Evolutionary conservation across 192 early-diverging fungal genomes (phyloP).

Genomic region (Entomortierella chlamydospora): DNA sequence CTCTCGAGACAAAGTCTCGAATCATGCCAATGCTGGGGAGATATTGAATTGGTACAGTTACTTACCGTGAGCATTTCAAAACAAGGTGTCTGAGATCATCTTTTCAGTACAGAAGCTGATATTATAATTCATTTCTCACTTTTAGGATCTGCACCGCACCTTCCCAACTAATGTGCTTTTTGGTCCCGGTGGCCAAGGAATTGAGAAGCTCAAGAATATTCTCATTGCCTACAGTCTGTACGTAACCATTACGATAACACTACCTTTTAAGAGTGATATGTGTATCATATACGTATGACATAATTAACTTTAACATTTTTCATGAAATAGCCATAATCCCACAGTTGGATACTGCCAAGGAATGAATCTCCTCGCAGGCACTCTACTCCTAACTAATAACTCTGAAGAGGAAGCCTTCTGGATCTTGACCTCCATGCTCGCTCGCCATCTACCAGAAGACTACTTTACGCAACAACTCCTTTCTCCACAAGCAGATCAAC

Average conservation of each 20-base stretch:
- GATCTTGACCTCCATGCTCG: constrained; percentile 60
- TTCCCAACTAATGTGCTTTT: constrained; percentile 53
- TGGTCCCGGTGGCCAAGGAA: constrained; percentile 47
- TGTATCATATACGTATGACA: not conserved
- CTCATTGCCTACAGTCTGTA: constrained; percentile 52
- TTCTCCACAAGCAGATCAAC: constrained; percentile 64
- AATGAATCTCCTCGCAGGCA: constrained; percentile 67
- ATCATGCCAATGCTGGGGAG: constrained; percentile 41
- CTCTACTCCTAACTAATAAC: constrained; percentile 60
- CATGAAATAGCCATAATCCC: constrained; percentile 42
- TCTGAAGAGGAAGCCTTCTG: constrained; percentile 57
- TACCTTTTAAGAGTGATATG: not conserved
- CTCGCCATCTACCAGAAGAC: constrained; percentile 58
- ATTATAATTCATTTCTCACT: not conserved
- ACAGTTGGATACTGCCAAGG: constrained; percentile 68
- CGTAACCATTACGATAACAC: not conserved
- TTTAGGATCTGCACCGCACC: constrained; percentile 48
- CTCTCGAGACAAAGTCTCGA: constrained; percentile 26
- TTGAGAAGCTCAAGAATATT: constrained; percentile 50
- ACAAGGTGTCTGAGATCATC: no score
- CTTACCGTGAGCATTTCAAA: not conserved
- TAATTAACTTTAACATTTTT: not conserved
- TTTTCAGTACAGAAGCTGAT: no score
- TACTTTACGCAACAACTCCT: constrained; percentile 64
- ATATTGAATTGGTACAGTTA: constrained; percentile 43